Base-by-base conservation (phyloP, 371 early-diverging fungal species). In the Quaeritorhiza haematococci region DNA sequence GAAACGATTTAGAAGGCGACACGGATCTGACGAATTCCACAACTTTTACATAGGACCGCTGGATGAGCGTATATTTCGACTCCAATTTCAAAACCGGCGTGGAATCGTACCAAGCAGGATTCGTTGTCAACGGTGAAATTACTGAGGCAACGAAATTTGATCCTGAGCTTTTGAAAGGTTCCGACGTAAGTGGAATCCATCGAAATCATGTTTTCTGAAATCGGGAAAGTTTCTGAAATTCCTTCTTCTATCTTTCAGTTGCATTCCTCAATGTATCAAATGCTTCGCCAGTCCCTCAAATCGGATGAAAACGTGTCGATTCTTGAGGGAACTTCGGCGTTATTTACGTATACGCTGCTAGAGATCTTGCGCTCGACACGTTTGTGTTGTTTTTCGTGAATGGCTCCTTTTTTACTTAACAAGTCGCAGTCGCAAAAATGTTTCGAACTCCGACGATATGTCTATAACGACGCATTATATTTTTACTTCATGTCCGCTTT, bases 51-150 rank as follows among this genome's bases (percentile, higher is more conserved):
- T 35, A 64, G 66, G 57, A 53, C 6, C 49, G 42, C n/a, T 77
- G 74, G 72, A 53, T 53, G 41, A 65, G 60, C 13, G 34, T 74
- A 1, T 26, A 74, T n/a, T 74, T 62, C 41, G 69, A 77, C 52
- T 57, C 53, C 33, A 55, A 59, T 32, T 69, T 67, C 65, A 62
- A 51, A 55, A 48, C 67, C 26, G 67, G 60, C 5, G 74, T 70
- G 6, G 51, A 47, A 23, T 30, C 41, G 10, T 44, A 65, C 23
- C 15, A 51, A 33, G 50, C 68, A 19, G 72, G 63, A 5, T 73
- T 59, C 50, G 43, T 72, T 27, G 49, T 62, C 5, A 32, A 29
- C 5, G 69, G 62, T 13, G 66, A 67, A 26, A 53, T 71, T 3
- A 59, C 63, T 0, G 71, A 75, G 30, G 73, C 66, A 21, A 65